Evolutionary conservation across 192 early-diverging fungal genomes (phyloP).

Genomic region (Backusella tuberculispora): DNA sequence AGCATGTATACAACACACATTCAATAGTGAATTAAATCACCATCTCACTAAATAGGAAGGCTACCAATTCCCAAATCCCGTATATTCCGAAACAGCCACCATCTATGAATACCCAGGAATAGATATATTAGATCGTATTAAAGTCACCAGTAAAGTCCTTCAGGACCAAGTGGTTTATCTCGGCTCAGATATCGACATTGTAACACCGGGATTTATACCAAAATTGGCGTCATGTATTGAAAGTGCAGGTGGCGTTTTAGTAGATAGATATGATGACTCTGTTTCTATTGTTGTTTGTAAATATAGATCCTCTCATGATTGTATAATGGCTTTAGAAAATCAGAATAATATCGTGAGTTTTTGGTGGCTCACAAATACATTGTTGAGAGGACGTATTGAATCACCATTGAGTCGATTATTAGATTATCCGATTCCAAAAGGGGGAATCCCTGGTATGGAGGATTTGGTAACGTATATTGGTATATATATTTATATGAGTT

Average conservation of each 20-base stretch:
- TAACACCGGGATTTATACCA: background rate
- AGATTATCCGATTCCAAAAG: conserved; percentile 60
- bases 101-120: background rate
- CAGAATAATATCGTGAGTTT: conserved; percentile 52
- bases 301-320: background rate
- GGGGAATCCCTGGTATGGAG: conserved; percentile 51
- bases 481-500: background rate
- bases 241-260: conserved; percentile 19
- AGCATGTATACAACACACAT: background rate
- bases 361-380: conserved; percentile 56
- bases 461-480: conserved; percentile 33
- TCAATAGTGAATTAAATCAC: too few relatives aligned
- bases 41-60: background rate
- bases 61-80: background rate
- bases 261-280: background rate
- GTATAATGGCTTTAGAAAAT: conserved; percentile 38
- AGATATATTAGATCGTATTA: background rate
- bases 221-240: background rate
- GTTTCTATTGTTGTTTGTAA: conserved; percentile 21
- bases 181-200: background rate
- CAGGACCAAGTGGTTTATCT: background rate
- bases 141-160: background rate
- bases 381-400: conserved; percentile 41
- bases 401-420: conserved; percentile 50
- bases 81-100: background rate